A percentile compares a stretch with the other conserved stretches of the same genome.
These are phyloP conservation scores for Malania oleifera DNA, from an alignment of 164 flowering plant species.

Conservation along the genomic window DNA sequence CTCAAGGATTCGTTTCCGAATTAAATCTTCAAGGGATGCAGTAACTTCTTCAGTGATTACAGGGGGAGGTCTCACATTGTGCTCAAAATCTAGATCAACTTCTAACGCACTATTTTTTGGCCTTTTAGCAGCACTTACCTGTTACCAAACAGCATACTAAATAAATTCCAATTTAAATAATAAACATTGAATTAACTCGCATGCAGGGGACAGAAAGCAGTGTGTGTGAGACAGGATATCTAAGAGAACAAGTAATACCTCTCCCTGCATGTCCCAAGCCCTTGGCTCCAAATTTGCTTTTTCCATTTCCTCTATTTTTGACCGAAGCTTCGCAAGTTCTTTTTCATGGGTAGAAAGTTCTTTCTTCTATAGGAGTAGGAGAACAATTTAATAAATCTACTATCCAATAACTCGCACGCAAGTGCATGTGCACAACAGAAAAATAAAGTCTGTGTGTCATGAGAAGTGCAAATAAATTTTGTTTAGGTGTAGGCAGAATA, in stretches of 20 bases:
- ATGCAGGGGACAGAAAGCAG: neutral
- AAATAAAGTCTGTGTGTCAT: too few species aligned
- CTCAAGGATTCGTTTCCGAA: constrained; percentile 66
- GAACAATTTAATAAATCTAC: neutral
- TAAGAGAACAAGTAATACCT: constrained; percentile 42
- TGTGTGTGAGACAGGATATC: neutral
- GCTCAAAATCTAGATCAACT: constrained; percentile 91
- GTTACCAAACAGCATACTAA: constrained; percentile 11
- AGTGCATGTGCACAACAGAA: too few species aligned
- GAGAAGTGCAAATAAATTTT: too few species aligned
- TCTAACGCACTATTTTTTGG: constrained; percentile 92
- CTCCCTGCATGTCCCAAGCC: constrained; percentile 91
- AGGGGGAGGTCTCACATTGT: constrained; percentile 85
- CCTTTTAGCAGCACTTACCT: constrained; percentile 84
- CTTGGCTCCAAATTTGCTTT: constrained; percentile 70
- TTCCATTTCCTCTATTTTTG: constrained; percentile 76
- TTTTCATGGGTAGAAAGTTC: constrained; percentile 84
- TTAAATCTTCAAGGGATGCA: constrained; percentile 73
- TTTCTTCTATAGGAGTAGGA: constrained; percentile 28
- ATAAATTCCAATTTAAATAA: neutral
- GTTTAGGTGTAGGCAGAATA: too few species aligned
- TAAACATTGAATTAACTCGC: neutral
- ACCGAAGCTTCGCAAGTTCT: constrained; percentile 38
- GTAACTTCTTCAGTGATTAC: constrained; percentile 85
- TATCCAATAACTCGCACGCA: too few species aligned